Evolutionary conservation across 176 grass and related monocot species (phyloP), one percentile per base, ranked within the genome.

Genomic region (Tuctoria greenei): DNA sequence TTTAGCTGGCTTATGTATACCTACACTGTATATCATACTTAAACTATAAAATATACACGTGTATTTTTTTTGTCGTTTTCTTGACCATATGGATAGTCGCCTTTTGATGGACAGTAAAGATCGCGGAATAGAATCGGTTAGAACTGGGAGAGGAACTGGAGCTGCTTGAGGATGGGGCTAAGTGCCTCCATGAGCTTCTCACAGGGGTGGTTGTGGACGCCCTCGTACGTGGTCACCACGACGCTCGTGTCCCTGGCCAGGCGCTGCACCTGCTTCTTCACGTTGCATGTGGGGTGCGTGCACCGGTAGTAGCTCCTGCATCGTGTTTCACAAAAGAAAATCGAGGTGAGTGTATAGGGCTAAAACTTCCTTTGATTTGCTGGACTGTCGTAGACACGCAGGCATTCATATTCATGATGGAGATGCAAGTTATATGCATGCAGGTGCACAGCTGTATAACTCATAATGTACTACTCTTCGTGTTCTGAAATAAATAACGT

Each of bases 201-300:
- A 42, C 85, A 97, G 1, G 93, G 93, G 73, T 97, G 93, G 85
- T 97, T 97, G 66, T 93, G 93, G 16, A 90, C 90, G 59, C 90
- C 93, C 67, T 97, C 90, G n/a, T 93, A 97, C 6, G 93, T 97
- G 36, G 90, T 97, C 49, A 97, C 90, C 35, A 97, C 90, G 37
- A 97, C 86, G 80, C 90, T 82, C 40, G 85, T 93, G 74, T 97
- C 93, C 76, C 86, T 93, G 34, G 93, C 79, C 25, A 93, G 67
- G 52, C 93, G 93, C 52, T 97, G 93, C 21, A 93, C 90, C 69
- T 97, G 90, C 69, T 97, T 97, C 81, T 97, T 97, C 57, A 97
- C 93, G 28, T 86, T 90, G 90, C 93, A 97, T 2, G 93, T 79
- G 77, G 88, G 90, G 40, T 97, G 93, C 6, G 93, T 93, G 85